Conservation (phyloP, 306 rosid species). For the Cyamopsis tetragonoloba region DNA sequence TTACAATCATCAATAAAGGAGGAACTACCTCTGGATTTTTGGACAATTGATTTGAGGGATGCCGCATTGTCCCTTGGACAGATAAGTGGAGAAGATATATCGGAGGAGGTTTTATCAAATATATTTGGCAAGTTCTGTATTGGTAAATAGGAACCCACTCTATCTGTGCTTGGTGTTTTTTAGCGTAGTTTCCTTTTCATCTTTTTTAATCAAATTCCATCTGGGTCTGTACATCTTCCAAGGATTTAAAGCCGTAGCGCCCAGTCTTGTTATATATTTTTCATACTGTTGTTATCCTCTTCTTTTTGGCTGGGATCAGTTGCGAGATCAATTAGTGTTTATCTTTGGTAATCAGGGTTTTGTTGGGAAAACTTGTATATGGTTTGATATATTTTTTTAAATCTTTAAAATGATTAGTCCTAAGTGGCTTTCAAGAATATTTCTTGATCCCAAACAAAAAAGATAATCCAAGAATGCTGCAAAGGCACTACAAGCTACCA, state of each 20-base stretch:
- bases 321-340: too few relatives aligned
- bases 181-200: neutral
- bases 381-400: too few relatives aligned
- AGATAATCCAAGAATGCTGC: too few relatives aligned
- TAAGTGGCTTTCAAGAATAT: too few relatives aligned
- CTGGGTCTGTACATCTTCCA: neutral
- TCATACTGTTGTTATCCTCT: neutral
- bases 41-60: constrained; percentile 93
- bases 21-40: constrained; percentile 83
- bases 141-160: constrained; percentile 47
- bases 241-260: constrained; percentile 6
- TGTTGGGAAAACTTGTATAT: too few relatives aligned
- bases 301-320: neutral
- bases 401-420: too few relatives aligned
- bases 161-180: neutral
- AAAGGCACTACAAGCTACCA: too few relatives aligned
- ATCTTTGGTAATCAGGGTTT: too few relatives aligned
- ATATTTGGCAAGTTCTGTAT: constrained; percentile 89
- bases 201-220: constrained; percentile 10
- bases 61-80: constrained; percentile 86
- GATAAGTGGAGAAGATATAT: constrained; percentile 90
- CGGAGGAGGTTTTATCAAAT: constrained; percentile 84
- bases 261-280: constrained; percentile 12
- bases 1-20: constrained; percentile 73
- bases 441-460: too few relatives aligned